Evolutionary conservation across 2,329 filamentous ascomycete species (phyloP).

Genomic region (Magnaporthiopsis poae): DNA sequence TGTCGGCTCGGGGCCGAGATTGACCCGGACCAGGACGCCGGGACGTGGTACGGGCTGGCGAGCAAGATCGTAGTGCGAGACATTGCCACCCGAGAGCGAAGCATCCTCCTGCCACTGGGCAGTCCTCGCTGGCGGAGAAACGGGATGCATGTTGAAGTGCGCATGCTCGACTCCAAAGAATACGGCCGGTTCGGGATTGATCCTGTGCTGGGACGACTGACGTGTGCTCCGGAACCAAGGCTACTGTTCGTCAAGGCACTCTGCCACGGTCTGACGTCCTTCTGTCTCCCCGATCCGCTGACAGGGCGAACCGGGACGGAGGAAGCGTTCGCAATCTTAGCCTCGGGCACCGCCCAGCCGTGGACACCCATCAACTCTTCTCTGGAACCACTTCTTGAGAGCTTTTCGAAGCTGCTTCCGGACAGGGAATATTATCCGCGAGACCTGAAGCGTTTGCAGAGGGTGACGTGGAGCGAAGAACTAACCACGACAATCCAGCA

Average conservation of each 20-base stretch:
- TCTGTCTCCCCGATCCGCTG: constrained; percentile 44
- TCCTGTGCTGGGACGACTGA: constrained; percentile 41
- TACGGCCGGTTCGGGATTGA: constrained; percentile 47
- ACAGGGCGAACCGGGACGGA: constrained; percentile 52
- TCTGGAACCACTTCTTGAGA: constrained; percentile 44
- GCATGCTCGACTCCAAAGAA: constrained; percentile 21
- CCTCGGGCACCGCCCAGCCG: constrained; percentile 40
- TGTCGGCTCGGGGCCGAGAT: constrained; percentile 41
- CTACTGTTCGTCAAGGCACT: constrained; percentile 13
- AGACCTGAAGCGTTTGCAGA: constrained; percentile 47
- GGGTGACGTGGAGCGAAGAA: constrained; percentile 28
- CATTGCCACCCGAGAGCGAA: constrained; percentile 29
- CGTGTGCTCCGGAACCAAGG: neutral
- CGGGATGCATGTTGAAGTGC: constrained; percentile 33
- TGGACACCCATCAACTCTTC: constrained; percentile 42
- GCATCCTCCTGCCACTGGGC: constrained; percentile 45
- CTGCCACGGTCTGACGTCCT: constrained; percentile 51
- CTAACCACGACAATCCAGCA: too few species aligned
- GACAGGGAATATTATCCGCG: constrained; percentile 41
- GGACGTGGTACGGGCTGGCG: constrained; percentile 48
- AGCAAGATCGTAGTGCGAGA: constrained; percentile 49
- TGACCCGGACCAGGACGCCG: constrained; percentile 47
- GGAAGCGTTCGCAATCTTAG: constrained; percentile 42
- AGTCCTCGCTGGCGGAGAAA: constrained; percentile 17
- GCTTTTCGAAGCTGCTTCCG: constrained; percentile 50